These are phyloP conservation scores for Sphagnum magellanicum DNA, from an alignment of 228 moss, liverwort and hornwort genomes.

Conservation along the genomic window DNA sequence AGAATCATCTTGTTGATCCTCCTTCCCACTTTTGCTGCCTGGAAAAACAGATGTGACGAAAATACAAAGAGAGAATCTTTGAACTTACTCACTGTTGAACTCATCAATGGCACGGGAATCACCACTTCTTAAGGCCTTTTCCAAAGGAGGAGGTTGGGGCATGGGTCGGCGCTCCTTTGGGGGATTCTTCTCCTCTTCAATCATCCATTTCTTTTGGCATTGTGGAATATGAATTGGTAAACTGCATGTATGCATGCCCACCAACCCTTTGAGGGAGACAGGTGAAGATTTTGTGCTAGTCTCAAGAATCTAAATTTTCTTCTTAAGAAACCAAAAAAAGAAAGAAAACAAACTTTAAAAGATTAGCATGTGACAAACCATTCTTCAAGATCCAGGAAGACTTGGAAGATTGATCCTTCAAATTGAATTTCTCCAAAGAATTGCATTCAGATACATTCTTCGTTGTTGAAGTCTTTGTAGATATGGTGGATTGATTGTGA, in stretches of 20 bases:
- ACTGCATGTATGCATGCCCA: conserved; percentile 20
- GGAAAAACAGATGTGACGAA: no score
- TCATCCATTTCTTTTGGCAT: conserved; percentile 71
- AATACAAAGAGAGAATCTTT: neutral
- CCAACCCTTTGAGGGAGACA: neutral
- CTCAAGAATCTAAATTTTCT: neutral
- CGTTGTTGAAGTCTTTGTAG: no score
- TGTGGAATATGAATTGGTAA: conserved; percentile 63
- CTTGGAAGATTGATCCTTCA: no score
- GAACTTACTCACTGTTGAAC: conserved; percentile 53
- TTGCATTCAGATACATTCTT: no score
- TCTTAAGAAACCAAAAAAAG: no score
- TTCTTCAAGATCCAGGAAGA: no score
- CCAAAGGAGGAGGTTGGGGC: conserved; percentile 46
- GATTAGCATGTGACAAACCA: neutral
- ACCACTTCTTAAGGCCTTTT: conserved; percentile 34
- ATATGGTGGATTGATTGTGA: no score
- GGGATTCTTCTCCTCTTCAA: conserved; percentile 44
- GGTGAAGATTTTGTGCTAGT: neutral
- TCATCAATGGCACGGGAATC: conserved; percentile 32
- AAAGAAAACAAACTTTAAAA: no score
- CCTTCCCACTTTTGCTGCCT: no score
- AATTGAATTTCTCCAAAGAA: no score
- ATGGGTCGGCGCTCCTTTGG: conserved; percentile 46
- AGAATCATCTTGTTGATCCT: no score